These are phyloP conservation scores for Rhizopus sp. DNA, from an alignment of 371 early-diverging fungal species.

Conservation along the genomic window DNA sequence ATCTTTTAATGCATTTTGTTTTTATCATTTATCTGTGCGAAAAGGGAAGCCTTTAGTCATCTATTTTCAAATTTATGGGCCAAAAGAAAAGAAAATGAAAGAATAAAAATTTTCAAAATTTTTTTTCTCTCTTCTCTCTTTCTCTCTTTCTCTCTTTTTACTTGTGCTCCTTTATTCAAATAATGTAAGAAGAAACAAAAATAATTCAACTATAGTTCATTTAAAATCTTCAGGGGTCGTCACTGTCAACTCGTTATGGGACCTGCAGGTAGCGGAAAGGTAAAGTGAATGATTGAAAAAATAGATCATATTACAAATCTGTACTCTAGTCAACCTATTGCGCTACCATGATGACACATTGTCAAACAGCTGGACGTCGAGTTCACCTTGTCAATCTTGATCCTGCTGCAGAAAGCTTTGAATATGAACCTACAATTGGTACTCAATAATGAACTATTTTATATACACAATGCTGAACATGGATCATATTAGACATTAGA, in stretches of 20 bases:
- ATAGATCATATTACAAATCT: not conserved
- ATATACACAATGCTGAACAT: not conserved
- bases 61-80: too few species aligned
- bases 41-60: too few species aligned
- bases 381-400: slow-evolving; percentile 98
- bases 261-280: slow-evolving; percentile 96
- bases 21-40: too few species aligned
- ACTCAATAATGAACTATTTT: slow-evolving; percentile 2
- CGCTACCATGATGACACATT: slow-evolving; percentile 91
- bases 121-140: too few species aligned
- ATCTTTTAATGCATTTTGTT: too few species aligned
- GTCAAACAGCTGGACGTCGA: slow-evolving; percentile 75
- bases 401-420: slow-evolving; percentile 96
- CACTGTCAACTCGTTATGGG: slow-evolving; percentile 97
- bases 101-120: too few species aligned
- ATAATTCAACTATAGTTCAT: not conserved
- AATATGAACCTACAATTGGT: slow-evolving; percentile 89
- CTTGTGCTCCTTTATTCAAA: not conserved
- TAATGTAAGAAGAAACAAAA: not conserved
- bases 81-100: too few species aligned
- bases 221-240: slow-evolving; percentile 66
- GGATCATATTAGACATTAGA: slow-evolving; percentile 72
- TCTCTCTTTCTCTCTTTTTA: too few species aligned
- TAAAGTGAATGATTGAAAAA: slow-evolving; percentile 28
- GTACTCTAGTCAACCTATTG: slow-evolving; percentile 91